Conservation (phyloP, 2,329 filamentous ascomycete species). For the Parastagonospora avenae region DNA sequence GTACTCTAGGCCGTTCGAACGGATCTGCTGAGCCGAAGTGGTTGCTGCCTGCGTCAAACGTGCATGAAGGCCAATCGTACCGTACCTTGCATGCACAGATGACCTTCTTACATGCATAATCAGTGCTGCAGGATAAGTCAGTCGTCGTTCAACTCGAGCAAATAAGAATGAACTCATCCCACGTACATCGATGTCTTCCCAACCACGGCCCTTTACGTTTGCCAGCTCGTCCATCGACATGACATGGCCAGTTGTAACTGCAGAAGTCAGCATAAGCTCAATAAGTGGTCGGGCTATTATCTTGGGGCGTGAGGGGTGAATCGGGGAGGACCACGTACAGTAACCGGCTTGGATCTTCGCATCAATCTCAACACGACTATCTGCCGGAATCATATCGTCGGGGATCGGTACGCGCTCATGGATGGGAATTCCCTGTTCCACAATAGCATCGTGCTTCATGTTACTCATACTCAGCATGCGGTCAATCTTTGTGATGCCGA, state of each 20-base stretch:
- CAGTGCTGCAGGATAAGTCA: constrained; percentile 40
- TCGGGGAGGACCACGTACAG: constrained; percentile 58
- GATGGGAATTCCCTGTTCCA: constrained; percentile 84
- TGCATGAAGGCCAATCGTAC: constrained; percentile 2
- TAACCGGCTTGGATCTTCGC: constrained; percentile 94
- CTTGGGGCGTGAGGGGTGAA: too few relatives aligned
- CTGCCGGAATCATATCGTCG: constrained; percentile 89
- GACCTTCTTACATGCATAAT: constrained; percentile 21
- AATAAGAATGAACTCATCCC: constrained; percentile 7
- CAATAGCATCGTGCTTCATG: constrained; percentile 91
- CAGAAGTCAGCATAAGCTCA: constrained; percentile 24
- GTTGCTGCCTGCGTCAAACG: neutral
- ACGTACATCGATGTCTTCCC: constrained; percentile 72
- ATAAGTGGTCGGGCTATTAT: too few relatives aligned
- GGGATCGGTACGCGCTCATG: constrained; percentile 89
- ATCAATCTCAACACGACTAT: constrained; percentile 97
- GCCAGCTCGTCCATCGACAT: constrained; percentile 86
- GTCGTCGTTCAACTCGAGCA: constrained; percentile 10
- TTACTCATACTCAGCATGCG: constrained; percentile 99
- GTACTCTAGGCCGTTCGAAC: neutral
- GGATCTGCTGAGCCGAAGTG: constrained; percentile 11
- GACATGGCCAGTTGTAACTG: constrained; percentile 82
- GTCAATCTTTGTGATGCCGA: constrained; percentile 98
- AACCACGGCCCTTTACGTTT: constrained; percentile 85
- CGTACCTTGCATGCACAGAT: constrained; percentile 19